Conservation (phyloP, 73 alveolate genomes). For the Breviolum minutum region DNA sequence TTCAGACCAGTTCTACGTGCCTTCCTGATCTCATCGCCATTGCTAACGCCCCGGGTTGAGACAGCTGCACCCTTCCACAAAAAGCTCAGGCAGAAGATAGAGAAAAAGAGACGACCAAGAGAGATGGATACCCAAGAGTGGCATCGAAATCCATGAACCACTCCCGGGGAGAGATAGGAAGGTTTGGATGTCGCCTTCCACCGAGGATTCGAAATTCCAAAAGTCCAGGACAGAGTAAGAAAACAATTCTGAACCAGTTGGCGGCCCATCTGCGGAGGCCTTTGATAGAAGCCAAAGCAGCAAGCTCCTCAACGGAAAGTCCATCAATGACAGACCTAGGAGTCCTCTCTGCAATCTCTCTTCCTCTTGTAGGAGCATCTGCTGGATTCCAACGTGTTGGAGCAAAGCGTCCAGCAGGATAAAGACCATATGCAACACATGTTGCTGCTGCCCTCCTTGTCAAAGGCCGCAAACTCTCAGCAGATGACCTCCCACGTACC, state of each 20-base stretch:
- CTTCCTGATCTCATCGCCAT: background rate
- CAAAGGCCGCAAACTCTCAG: background rate
- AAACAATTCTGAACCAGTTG: background rate
- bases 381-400: background rate
- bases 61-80: background rate
- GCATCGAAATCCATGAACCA: background rate
- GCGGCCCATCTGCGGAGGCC: background rate
- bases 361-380: background rate
- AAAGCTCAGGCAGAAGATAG: background rate
- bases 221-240: background rate
- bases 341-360: too few relatives aligned
- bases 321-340: background rate
- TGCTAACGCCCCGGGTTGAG: background rate
- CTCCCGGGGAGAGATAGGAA: background rate
- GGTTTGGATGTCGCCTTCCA: background rate
- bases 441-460: background rate
- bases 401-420: background rate
- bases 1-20: background rate
- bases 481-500: background rate
- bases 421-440: background rate
- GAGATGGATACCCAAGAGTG: conserved; percentile 3
- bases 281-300: background rate
- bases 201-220: too few relatives aligned
- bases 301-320: background rate
- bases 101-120: too few relatives aligned